Evolutionary conservation across 371 early-diverging fungal genomes (phyloP), one percentile per base, ranked within the genome.

Genomic region (Mortierella sp.): DNA sequence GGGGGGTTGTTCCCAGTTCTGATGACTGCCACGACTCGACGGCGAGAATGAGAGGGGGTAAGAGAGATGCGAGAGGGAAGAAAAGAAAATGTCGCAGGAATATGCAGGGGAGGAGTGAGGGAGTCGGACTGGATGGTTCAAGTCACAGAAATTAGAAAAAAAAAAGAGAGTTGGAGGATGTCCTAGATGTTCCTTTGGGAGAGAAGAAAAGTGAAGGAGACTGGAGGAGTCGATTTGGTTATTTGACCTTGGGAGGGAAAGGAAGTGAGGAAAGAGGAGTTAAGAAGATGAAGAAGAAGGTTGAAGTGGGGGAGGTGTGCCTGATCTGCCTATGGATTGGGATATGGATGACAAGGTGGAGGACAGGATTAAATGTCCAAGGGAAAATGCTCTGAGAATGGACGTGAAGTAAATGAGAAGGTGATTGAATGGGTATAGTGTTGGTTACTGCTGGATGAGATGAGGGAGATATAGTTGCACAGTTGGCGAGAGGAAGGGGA

Each of bases 81-180:
- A 24, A 65, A 21, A 21, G 5, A 1, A 8, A 38, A 21, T 7
- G 38, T 68, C 68, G 68, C 68, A 68, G 68, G 68, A 68, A 68
- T 68, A 68, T 68, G 68, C 68, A 68, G 68, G 68, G 38, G 68
- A 68, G 43, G 21, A 32, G 14, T 24, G 68, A 16, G 65, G 65
- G 38, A 21, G 68, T 68, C 63, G 68, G 68, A 68, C 12, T 68
- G 68, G 68, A 41, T 38, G 38, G 43, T 24, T 68, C 24, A 35
- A 18, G 16, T 51, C 51, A 51, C 51, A 51, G 18, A 51, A 51
- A 51, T 21, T 5, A 56, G 8, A 55, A 55, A 55, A 21, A 55
- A n/a, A 55, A 55, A 21, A 55, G n/a, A 38, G 21, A 58, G 35
- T 63, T 32, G 10, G 24, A 68, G 5, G 27, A 56, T 14, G 10